Evolutionary conservation across 148 eudicot species (phyloP).

Genomic region (Oxyria digyna): DNA sequence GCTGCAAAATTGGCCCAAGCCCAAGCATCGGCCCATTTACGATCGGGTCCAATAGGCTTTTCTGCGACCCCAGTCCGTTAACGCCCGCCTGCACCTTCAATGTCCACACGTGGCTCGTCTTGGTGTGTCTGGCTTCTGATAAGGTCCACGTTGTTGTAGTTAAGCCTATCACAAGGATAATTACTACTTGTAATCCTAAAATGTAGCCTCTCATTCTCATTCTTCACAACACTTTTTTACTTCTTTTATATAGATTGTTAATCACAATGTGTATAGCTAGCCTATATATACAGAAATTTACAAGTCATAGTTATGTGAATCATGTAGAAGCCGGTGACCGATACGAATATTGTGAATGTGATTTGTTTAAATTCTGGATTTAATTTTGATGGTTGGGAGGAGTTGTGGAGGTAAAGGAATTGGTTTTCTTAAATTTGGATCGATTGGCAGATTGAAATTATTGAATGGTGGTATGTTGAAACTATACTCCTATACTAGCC

Average conservation of each 20-base stretch:
- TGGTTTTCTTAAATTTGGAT: background rate
- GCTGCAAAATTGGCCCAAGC: conserved; percentile 1
- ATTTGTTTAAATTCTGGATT: conserved; percentile 1
- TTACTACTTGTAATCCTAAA: background rate
- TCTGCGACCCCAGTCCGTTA: background rate
- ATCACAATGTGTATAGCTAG: background rate
- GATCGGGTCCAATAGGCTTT: background rate
- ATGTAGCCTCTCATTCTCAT: background rate
- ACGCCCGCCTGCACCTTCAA: background rate
- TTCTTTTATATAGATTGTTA: background rate
- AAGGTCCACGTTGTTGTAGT: background rate
- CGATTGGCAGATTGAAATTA: no score
- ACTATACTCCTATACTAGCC: no score
- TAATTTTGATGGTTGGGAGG: background rate
- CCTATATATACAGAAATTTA: background rate
- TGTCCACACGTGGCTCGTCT: background rate
- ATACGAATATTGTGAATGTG: conserved; percentile 3
- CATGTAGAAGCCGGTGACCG: background rate
- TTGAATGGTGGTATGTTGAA: no score
- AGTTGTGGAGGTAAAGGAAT: background rate
- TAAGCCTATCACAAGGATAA: background rate
- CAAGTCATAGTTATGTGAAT: background rate
- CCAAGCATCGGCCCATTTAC: background rate
- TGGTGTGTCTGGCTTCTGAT: background rate
- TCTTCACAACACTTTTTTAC: background rate